Evolutionary conservation across 148 eudicot species (phyloP).

Genomic region (Camellia japonica): DNA sequence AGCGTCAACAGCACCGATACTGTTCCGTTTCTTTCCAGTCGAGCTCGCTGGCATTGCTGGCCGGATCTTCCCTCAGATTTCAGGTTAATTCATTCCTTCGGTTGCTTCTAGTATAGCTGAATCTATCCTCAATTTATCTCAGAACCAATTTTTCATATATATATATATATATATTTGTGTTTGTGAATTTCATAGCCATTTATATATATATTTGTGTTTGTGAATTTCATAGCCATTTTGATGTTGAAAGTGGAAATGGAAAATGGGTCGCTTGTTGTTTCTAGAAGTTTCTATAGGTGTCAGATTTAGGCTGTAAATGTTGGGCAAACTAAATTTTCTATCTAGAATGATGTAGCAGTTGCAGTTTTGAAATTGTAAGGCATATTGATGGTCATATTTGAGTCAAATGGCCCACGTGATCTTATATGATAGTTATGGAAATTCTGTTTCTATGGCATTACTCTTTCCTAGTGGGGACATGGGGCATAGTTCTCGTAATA

Average conservation of each 20-base stretch:
- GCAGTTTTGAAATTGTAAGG: neutral
- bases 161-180: neutral
- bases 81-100: conserved; percentile 10
- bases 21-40: conserved; percentile 20
- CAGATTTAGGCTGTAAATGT: neutral
- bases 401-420: too few relatives aligned
- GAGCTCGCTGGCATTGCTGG: conserved; percentile 15
- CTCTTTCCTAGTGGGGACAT: neutral
- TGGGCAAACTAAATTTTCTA: neutral
- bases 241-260: neutral
- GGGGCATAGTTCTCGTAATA: neutral
- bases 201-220: neutral
- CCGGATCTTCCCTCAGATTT: conserved; percentile 22
- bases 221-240: neutral
- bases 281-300: neutral
- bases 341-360: neutral
- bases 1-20: neutral
- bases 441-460: neutral
- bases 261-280: neutral
- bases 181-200: neutral
- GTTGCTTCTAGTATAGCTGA: neutral
- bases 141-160: neutral
- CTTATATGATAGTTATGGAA: neutral
- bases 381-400: neutral
- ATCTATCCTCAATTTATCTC: neutral